Base-by-base conservation (phyloP, 805 yeast genomes). In the Wickerhamiella galacta region DNA sequence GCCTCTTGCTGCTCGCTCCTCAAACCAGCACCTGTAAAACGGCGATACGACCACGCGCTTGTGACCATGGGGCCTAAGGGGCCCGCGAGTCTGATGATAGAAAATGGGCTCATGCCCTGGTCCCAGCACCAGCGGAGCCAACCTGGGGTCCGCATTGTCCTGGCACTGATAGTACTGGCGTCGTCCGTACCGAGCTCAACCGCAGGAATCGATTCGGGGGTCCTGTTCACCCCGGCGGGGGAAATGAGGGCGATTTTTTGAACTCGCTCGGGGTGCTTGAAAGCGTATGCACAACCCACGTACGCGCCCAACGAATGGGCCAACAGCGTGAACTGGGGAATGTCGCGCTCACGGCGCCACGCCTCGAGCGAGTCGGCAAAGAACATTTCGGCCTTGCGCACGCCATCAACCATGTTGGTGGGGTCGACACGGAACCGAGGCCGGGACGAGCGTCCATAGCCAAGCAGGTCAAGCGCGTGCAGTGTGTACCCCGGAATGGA, bases 291-390 rank as follows among this genome's bases (percentile, higher is more conserved):
- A 1, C 75, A 67, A 49, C 77, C 68, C 16, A 87, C 46, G 49
- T 85, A 87, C 0, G 93, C 95, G 4, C 98, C 98, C 68, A 90
- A 64, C 0, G 95, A 83, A 55, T 87, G 98, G 1, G 94, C 92
- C 53, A 73, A 68, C 28, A 70, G 65, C 32, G 75, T 56, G 37
- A 70, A 71, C 35, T 64, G 63, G 16, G 61, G 57, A 16, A 68
- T 58, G 5, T 66, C 64, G 32, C 75, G 55, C 28, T 56, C 51
- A 2, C 39, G 36, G 33, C 78, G 58, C 93, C 93, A 81, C 16
- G 56, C 57, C 31, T 66, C 66, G 28, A 77, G 58, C 1, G 87
- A 66, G 30, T 74, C 71, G 32, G 70, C 68, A 46, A 76, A 77
- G 66, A 73, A 72, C 14, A 53, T 47, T 45, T 75, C 83, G 8